A percentile compares a stretch with the other conserved stretches of the same genome.
These are phyloP conservation scores for Xerocomus spinulosus DNA, from an alignment of 768 basidiomycete species.

Conservation along the genomic window DNA sequence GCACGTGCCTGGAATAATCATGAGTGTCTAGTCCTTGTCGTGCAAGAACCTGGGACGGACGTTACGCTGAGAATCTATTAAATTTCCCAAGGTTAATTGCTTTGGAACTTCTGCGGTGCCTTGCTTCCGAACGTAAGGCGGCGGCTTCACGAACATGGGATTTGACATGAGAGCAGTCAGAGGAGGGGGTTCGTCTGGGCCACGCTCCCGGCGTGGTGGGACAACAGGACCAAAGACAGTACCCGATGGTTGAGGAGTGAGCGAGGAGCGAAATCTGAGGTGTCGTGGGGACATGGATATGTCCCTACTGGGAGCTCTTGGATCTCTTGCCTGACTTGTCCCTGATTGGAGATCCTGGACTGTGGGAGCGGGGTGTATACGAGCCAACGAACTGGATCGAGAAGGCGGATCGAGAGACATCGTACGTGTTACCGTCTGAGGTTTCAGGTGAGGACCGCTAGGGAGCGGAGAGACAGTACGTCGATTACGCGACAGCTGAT, in stretches of 20 bases:
- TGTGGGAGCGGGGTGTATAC: constrained; percentile 27
- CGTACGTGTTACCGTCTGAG: constrained; percentile 44
- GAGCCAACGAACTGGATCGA: constrained; percentile 19
- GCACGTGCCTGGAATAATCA: constrained; percentile 39
- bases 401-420: constrained; percentile 71
- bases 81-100: constrained; percentile 51
- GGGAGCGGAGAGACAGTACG: constrained; percentile 42
- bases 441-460: constrained; percentile 31
- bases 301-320: constrained; percentile 31
- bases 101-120: constrained; percentile 22
- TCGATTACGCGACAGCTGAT: constrained; percentile 33
- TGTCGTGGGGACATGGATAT: constrained; percentile 45
- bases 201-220: constrained; percentile 39
- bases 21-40: constrained; percentile 1
- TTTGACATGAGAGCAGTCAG: constrained; percentile 56
- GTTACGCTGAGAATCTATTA: constrained; percentile 51
- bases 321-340: constrained; percentile 15
- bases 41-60: constrained; percentile 36
- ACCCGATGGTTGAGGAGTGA: constrained; percentile 62
- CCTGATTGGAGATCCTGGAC: constrained; percentile 32
- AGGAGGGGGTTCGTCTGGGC: constrained; percentile 67
- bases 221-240: constrained; percentile 39
- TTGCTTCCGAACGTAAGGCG: constrained; percentile 31
- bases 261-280: constrained; percentile 56
- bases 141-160: constrained; percentile 67